Evolutionary conservation across 2,329 filamentous ascomycete species (phyloP), one percentile per base, ranked within the genome.

Genomic region (Cladosporium sp.): DNA sequence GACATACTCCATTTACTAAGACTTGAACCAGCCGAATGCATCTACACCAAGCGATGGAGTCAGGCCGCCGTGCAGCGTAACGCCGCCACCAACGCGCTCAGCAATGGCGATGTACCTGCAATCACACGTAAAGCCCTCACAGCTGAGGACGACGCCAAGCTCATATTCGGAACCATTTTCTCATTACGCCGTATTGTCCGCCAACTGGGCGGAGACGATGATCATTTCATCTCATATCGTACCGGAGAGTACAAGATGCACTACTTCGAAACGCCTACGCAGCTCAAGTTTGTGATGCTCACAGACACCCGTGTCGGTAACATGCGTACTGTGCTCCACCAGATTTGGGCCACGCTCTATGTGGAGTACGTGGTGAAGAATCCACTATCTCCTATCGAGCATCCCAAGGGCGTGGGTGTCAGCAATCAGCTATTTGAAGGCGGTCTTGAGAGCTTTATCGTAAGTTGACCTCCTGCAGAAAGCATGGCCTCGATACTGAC

Each of bases 281-380:
- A 92, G 78, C 89, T 96, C 79, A 96, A 97, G 76, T 96, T 98
- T 76, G 93, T 97, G 76, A 92, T 99, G 89, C 84, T 98, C 75
- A 98, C 95, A 28, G 95, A 98, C 80, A 91, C 91, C 44, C 90
- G 88, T 71, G 91, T 92, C 66, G 86, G 91, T 71, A 97, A 93
- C 79, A 94, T 99, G 88, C 88, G 93, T 53, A 92, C 96, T 72
- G 94, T 96, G 26, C 81, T 99, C 74, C 93, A 99, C 77, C 95
- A 99, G 84, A 97, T 99, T 69, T 99, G 97, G 79, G 96, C 97
- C 66, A 98, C 96, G 77, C 86, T 98, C 28, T 99, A 95, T 82
- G 94, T 99, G 21, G 95, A 99, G 81, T 99, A 95, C 74, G 87
- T 89, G 33, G 86, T 89, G 60, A 89, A 89, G 74, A 89, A 87